Base-by-base conservation (phyloP, 805 yeast genomes). In the Wickerhamiella azymoides region DNA sequence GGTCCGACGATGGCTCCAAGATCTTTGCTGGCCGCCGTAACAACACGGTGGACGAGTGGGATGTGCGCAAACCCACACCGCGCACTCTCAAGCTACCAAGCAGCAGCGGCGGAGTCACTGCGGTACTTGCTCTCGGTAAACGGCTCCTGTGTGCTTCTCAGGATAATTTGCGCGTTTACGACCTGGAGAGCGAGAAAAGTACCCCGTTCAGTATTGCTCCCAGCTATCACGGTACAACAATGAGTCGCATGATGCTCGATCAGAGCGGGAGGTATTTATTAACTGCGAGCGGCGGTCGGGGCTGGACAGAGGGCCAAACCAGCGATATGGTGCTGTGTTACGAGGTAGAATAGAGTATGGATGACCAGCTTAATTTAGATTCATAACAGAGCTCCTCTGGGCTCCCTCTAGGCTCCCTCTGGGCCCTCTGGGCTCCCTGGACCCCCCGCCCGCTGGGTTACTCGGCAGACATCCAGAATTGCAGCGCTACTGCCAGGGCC, bases 151-250 rank as follows among this genome's bases (percentile, higher is more conserved):
- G 95, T 61, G 97, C 94, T 0, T 88, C 95, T 1, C 74, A 72
- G 52, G 98, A 92, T 59, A 92, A 92, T 57, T 78, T 92, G 32
- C 70, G 98, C 55, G 65, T 92, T 25, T 92, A 85, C 63, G 94
- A 92, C 57, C 68, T 86, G 48, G 50, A 58, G 63, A 70, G 52
- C 56, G 45, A 35, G 11, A 48, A 53, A 13, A 55, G 54, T 11
- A 57, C 80, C 8, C 96, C 96, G 14, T 92, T 89, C 58, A 71
- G 80, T 60, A 88, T 93, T 54, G 73, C 92, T 10, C 96, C 98
- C 0, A 97, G 98, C 0, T 97, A 92, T 61, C 95, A 84, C 57
- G 97, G 98, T 41, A 95, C 96, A 24, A 75, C 77, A 2, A 66
- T 92, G 28, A 81, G 94, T 40, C 76, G 77, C 44, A 65, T 92